Base-by-base conservation (phyloP, 306 rosid species). In the Carpinus viminea region DNA sequence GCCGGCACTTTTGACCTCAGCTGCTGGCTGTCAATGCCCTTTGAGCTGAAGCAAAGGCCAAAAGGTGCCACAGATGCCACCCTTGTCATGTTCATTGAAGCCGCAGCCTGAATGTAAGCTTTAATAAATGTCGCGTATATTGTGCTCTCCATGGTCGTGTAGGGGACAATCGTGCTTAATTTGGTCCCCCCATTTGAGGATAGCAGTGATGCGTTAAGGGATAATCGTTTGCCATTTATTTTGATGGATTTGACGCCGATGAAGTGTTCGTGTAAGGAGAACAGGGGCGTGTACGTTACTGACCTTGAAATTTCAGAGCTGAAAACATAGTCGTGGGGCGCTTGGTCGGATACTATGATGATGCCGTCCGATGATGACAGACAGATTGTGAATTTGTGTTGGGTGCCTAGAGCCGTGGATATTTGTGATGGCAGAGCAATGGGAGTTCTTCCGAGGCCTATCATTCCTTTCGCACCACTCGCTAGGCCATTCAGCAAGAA, bases 131-230 rank as follows among this genome's bases (percentile, higher is more conserved):
- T 66, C 0, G 59, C 69, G 56, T 81, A 92, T 48, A 89, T 77
- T 4, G 96, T 88, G 73, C 91, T 87, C 65, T 83, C 87, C 80
- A 94, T 31, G 0, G 88, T 70, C 26, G 93, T 88, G 43, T 90
- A 94, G 1, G 97, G 90, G 56, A 84, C 89, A 57, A 88, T 20
- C 4, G 97, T 84, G 83, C 98, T 92, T 72, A 94, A 24, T 52
- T 69, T 79, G 21, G 90, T 78, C 48, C 79, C 87, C 46, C 75
- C 54, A 28, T 61, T 61, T 16, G 41, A 47, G 36, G 71, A 77
- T 47, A 47, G 65, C 12, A 79, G 62, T 16, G 85, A 52, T 2
- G 77, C 31, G 74, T 80, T 82, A 10, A 91, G 73, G 28, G 92
- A 78, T 4, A 94, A 76, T 8, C 61, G 84, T 73, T 86, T 89